Base-by-base conservation (phyloP, 2,329 filamentous ascomycete genomes). In the Trichoderma atrobrunneum region DNA sequence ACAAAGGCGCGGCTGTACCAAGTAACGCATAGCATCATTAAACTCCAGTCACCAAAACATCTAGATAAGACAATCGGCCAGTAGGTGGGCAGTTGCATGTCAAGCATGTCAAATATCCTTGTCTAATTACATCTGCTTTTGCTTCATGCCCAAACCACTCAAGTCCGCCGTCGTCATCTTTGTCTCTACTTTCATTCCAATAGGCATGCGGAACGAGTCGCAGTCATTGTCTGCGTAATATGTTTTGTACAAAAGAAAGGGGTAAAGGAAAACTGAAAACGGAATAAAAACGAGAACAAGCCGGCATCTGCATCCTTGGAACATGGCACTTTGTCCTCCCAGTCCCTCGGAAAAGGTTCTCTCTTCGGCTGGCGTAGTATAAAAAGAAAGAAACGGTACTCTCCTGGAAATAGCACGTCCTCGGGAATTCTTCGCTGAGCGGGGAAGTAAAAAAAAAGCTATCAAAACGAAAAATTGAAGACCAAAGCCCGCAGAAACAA, bases 41-140 rank as follows among this genome's bases (percentile, higher is more conserved):
- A 51, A 32, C 18, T 36, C 39, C 57, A 69, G 26, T 69, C 66
- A 69, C 66, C 56, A 54, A 64, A 60, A 32, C 57, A 69, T 69
- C 36, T 61, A 69, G 56, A 61, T 69, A 69, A 34, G 66, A 69
- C 57, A 69, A 26, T 26, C 36, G 39, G 34, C 48, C 24, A 43
- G 24, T 16, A 36, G 66, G 26, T 18, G 57, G 39, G 28, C 66
- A 69, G 30, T 34, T 16, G 70, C 56, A 57, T 62, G 34, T 66
- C 73, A 78, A 75, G 78, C 76, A 76, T 73, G 72, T 74, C 73
- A 76, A 74, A 67, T 67, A 71, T 75, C 77, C 66, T 74, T 59
- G 74, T 81, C 79, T 81, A 81, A 80, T 80, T 81, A 81, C 78
- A 81, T 74, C 75, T 78, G 74, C 70, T 74, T 60, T 73, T 73